Conservation (phyloP, 2,329 filamentous ascomycete genomes). For the Hypoxylon sp. region DNA sequence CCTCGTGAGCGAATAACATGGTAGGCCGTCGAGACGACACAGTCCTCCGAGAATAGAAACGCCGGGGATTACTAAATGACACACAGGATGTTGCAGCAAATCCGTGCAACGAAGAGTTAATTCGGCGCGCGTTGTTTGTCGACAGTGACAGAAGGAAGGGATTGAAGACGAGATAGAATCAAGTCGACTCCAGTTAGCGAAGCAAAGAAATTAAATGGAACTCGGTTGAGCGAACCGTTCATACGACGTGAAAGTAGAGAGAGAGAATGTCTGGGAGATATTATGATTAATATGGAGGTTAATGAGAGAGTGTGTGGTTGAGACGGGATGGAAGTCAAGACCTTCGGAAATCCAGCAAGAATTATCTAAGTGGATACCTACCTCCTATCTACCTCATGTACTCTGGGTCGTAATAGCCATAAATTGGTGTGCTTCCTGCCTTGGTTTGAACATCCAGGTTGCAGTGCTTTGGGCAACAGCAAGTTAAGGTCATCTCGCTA, state of each 20-base stretch:
- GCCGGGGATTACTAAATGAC: conserved; percentile 23
- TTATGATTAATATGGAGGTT: conserved; percentile 19
- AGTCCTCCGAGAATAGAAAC: neutral
- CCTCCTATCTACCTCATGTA: neutral
- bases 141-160: neutral
- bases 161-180: conserved; percentile 9
- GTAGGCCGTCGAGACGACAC: conserved; percentile 1
- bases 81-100: conserved; percentile 26
- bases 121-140: conserved; percentile 8
- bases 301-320: conserved; percentile 14
- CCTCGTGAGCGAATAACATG: conserved; percentile 26
- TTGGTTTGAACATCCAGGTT: conserved; percentile 20
- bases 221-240: conserved; percentile 8
- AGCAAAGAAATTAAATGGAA: conserved; percentile 7
- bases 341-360: conserved; percentile 20
- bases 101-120: conserved; percentile 25
- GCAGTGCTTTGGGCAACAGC: conserved; percentile 31
- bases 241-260: conserved; percentile 14
- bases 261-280: conserved; percentile 30
- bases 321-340: conserved; percentile 29
- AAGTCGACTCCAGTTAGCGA: conserved; percentile 12
- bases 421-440: conserved; percentile 18
- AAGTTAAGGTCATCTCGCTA: conserved; percentile 17
- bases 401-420: conserved; percentile 18
- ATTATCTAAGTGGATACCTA: conserved; percentile 16